Conservation (phyloP, 2,329 filamentous ascomycete species). For the Hypoxylon sp. region DNA sequence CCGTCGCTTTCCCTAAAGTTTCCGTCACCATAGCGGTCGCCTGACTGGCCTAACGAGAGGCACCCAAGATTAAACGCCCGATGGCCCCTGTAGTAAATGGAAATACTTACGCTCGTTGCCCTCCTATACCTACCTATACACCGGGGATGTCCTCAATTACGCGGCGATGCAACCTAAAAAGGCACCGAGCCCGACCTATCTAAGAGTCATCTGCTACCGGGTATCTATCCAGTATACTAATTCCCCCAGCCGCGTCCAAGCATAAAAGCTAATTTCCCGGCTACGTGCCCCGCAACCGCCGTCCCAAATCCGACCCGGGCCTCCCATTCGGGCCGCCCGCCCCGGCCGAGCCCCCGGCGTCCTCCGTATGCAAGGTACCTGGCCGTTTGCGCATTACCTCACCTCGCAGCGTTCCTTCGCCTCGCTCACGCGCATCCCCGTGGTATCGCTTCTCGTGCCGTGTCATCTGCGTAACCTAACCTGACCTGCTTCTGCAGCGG, state of each 20-base stretch:
- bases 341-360: constrained; percentile 14
- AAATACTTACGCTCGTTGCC: neutral
- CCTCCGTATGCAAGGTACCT: constrained; percentile 9
- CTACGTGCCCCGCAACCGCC: constrained; percentile 14
- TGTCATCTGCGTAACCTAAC: too few species aligned
- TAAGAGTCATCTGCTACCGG: too few species aligned
- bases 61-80: neutral
- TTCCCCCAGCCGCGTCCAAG: neutral
- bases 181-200: neutral
- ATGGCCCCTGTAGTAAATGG: neutral
- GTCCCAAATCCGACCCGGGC: constrained; percentile 12
- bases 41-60: neutral
- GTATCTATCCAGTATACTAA: neutral
- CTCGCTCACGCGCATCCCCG: neutral
- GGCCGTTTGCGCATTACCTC: neutral
- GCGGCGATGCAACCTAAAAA: neutral
- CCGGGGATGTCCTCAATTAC: too few species aligned
- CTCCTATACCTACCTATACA: neutral
- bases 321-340: constrained; percentile 7
- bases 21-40: neutral
- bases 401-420: neutral
- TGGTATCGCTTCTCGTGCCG: neutral
- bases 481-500: neutral
- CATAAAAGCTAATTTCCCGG: constrained; percentile 9
- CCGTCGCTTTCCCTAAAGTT: neutral